These are phyloP conservation scores for Wallacemonas sp. DNA, from an alignment of 208 protist species.

Conservation along the genomic window DNA sequence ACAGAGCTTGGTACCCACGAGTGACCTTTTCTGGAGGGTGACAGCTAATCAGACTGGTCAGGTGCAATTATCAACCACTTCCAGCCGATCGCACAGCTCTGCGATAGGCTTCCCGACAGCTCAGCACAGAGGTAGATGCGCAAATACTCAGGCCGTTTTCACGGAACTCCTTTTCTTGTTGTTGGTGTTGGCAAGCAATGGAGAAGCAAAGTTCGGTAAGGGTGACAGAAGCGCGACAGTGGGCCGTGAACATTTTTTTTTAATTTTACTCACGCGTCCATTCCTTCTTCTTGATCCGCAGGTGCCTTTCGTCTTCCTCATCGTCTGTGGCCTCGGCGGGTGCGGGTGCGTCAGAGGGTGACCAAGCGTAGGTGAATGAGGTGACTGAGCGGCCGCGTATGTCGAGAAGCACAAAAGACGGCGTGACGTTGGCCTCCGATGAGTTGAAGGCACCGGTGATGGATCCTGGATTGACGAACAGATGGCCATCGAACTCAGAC, in stretches of 20 bases:
- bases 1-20: too few relatives aligned
- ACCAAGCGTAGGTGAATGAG: slow-evolving; percentile 73
- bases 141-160: too few relatives aligned
- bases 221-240: background rate
- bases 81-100: too few relatives aligned
- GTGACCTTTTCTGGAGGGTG: too few relatives aligned
- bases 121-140: too few relatives aligned
- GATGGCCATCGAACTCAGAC: slow-evolving; percentile 93
- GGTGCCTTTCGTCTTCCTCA: slow-evolving; percentile 13
- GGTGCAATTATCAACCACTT: too few relatives aligned
- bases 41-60: too few relatives aligned
- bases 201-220: background rate
- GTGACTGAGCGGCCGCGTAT: slow-evolving; percentile 85
- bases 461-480: slow-evolving; percentile 99
- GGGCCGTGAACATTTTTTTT: slow-evolving; percentile 24
- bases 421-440: slow-evolving; percentile 61
- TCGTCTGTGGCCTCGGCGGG: slow-evolving; percentile 13
- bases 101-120: too few relatives aligned
- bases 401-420: slow-evolving; percentile 97
- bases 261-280: slow-evolving; percentile 49
- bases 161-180: too few relatives aligned
- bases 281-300: slow-evolving; percentile 73
- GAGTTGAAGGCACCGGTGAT: slow-evolving; percentile 96
- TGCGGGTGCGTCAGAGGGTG: slow-evolving; percentile 7
- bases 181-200: too few relatives aligned